A percentile compares a stretch with the other conserved stretches of the same genome.
phyloP scores from a whole-genome alignment of 176 grass and related monocot genomes.

The Neostapfia colusana region DNA sequence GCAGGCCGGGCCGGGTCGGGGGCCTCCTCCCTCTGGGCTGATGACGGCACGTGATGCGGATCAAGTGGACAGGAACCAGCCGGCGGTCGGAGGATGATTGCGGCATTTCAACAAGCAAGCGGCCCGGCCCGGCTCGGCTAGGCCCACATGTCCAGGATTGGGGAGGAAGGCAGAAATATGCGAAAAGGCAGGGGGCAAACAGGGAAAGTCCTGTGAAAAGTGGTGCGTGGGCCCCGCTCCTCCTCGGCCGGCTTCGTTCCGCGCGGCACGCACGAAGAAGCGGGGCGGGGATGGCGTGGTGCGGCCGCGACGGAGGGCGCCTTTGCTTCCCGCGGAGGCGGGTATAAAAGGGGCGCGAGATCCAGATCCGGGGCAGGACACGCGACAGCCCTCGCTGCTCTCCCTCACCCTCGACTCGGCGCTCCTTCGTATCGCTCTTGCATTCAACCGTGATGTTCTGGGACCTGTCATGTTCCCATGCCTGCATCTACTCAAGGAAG shows the following conservation, averaged over 20 bases:
- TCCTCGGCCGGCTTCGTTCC: not conserved
- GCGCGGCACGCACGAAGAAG: conserved; percentile 1
- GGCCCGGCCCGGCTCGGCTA: not conserved
- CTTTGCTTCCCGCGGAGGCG: conserved; percentile 28
- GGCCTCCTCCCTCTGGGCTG: not conserved
- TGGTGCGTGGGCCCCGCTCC: conserved; percentile 12
- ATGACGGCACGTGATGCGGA: not conserved
- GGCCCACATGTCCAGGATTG: too few species aligned
- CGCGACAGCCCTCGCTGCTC: conserved; percentile 76
- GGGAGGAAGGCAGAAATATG: not conserved
- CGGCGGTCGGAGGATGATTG: not conserved
- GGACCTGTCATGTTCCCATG: conserved; percentile 78
- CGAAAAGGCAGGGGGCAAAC: not conserved
- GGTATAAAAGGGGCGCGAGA: conserved; percentile 36
- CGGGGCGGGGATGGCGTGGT: conserved; percentile 35
- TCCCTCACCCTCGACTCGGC: conserved; percentile 85
- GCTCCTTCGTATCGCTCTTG: conserved; percentile 65
- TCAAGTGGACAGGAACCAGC: not conserved
- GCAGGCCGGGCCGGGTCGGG: conserved; percentile 10
- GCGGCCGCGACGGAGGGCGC: not conserved
- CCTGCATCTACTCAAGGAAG: conserved; percentile 65
- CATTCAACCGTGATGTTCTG: conserved; percentile 79
- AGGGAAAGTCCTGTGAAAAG: not conserved
- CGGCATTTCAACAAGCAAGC: not conserved
- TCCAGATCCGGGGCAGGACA: conserved; percentile 52